Evolutionary conservation across 768 basidiomycete species (phyloP), one percentile per base, ranked within the genome.

Genomic region (Kwoniella bestiolae): DNA sequence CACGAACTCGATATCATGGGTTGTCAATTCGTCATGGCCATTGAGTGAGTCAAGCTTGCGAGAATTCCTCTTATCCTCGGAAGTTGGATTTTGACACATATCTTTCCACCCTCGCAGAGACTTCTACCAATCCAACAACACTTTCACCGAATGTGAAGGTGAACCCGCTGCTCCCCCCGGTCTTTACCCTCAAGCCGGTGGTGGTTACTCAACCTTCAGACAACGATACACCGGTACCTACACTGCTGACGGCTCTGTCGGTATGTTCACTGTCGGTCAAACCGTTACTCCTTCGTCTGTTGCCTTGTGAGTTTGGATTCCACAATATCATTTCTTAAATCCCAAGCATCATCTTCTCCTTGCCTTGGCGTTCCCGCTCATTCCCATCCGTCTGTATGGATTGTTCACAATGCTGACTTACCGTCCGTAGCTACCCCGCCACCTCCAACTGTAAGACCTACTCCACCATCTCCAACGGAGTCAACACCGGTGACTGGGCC

Each of bases 131-230:
- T 64, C 70, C 60, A 69, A 75, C 68, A 73, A 73, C 66, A 59
- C 75, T 12, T 85, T 85, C 77, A 83, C 84, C 23, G 74, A 74
- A 5, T 85, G 84, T 76, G 72, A 82, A 9, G 84, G 81, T 53
- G 82, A 83, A 63, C 69, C 79, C 46, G 81, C 80, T 53, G 79
- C 79, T 56, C 80, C 82, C 28, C 82, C 82, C 56, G 82, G 82
- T 44, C 74, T 83, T 57, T 84, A 84, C 74, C 74, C 73, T 44
- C 64, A 63, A 38, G 44, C 75, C 26, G 66, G 70, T 63, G 79
- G 78, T 14, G 65, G 69, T 28, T 78, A 73, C 38, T 79, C 77
- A 12, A 82, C 80, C 44, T 82, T 81, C 67, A 60, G 73, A 49
- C 80, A 81, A 67, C 69, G 80, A 72, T 80, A 82, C 75, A 80